Base-by-base conservation (phyloP, 2,329 filamentous ascomycete species). In the Penicillium sp. region DNA sequence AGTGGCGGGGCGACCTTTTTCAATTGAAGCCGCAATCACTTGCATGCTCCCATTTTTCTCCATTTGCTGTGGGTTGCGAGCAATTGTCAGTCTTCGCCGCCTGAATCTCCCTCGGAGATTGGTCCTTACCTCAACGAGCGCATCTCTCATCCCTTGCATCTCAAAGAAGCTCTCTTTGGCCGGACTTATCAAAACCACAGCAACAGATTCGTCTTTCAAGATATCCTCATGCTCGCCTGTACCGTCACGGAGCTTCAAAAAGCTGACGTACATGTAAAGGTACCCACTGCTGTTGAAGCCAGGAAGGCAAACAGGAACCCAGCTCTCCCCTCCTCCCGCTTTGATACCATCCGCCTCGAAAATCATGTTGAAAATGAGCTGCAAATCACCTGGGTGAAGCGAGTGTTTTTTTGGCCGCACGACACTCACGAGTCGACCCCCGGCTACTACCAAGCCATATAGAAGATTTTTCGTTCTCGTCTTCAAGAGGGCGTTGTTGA, bases 191-290 rank as follows among this genome's bases (percentile, higher is more conserved):
- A 98, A 79, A 32, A 98, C 82, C 50, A 97, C 84, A 25, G 91
- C 93, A n/a, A 95, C 83, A 26, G 81, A 79, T 55, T 93, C 85
- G 43, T 89, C 84, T 43, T 73, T 67, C 18, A 66, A 68, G 50
- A 70, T 68, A 33, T 73, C 65, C 52, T 73, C 63, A 46, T 65
- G 66, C 27, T 68, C 68, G 46, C 69, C 73, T 29, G 69, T 63
- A n/a, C 72, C 74, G 25, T 76, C 68, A 38, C 77, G 74, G 34
- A 81, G 76, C 57, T 88, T 83, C 52, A 98, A 80, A 67, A 97
- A 98, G 74, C 88, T 95, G 65, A 98, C 93, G 64, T 97, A 98
- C 90, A 98, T 97, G 73, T 98, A 96, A 1, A 98, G 78, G 65
- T 95, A 98, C 26, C 93, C 94, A 44, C 84, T 87, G 67, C 89